These are phyloP conservation scores for Dimocarpus longan DNA, from an alignment of 345 rosid species.

Conservation along the genomic window DNA sequence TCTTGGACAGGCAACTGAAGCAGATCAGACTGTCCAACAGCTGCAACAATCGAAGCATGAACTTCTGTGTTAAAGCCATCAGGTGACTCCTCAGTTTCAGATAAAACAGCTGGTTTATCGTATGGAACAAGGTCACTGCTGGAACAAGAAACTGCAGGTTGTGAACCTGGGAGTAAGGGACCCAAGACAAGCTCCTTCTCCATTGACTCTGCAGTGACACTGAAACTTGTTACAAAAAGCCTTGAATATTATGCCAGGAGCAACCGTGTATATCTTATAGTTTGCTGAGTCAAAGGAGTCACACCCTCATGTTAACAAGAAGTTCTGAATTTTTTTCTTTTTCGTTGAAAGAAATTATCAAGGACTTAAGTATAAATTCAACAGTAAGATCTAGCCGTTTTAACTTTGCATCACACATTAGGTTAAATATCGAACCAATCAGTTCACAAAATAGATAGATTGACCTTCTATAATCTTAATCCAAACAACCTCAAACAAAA, in stretches of 20 bases:
- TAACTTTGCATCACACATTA: too few species aligned
- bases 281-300: neutral
- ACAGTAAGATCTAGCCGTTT: too few species aligned
- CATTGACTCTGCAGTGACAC: constrained; percentile 54
- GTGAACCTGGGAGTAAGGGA: constrained; percentile 48
- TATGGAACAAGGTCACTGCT: constrained; percentile 37
- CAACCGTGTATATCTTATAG: neutral
- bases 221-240: constrained; percentile 3
- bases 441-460: too few species aligned
- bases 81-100: constrained; percentile 33
- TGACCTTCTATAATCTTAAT: too few species aligned
- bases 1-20: constrained; percentile 28
- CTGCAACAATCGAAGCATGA: constrained; percentile 28
- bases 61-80: constrained; percentile 24
- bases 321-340: neutral
- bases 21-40: constrained; percentile 35
- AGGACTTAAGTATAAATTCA: too few species aligned
- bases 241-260: neutral
- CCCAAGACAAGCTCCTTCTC: constrained; percentile 75
- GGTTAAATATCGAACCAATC: too few species aligned
- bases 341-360: neutral
- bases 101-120: constrained; percentile 32
- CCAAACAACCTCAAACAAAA: too few species aligned
- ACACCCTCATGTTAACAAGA: neutral
- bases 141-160: constrained; percentile 41